phyloP scores from a whole-genome alignment of 1,284 basidiomycete species.

The Apiotrichum montevideense region DNA sequence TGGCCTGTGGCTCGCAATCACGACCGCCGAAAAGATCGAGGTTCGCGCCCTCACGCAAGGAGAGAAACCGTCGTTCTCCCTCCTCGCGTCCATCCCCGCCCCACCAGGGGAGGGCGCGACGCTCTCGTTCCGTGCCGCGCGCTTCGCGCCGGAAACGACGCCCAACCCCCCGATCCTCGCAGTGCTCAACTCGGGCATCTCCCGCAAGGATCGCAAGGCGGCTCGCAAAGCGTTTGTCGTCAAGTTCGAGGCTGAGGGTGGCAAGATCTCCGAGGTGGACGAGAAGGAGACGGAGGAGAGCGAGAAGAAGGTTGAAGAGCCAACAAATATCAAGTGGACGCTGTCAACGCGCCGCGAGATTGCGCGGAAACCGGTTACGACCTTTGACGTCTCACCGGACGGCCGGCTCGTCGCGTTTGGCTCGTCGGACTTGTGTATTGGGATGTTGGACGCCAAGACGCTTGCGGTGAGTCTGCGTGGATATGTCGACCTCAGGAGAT shows the following conservation, averaged over 20 bases:
- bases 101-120: slow-evolving; percentile 35
- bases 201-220: slow-evolving; percentile 17
- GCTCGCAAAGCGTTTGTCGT: slow-evolving; percentile 38
- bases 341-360: slow-evolving; percentile 49
- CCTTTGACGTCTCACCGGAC: slow-evolving; percentile 81
- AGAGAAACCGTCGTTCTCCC: slow-evolving; percentile 23
- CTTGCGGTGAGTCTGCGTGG: slow-evolving; percentile 68
- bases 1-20: slow-evolving; percentile 36
- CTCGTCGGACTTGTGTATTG: slow-evolving; percentile 78
- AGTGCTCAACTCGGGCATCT: slow-evolving; percentile 60
- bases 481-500: not conserved
- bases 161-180: slow-evolving; percentile 44
- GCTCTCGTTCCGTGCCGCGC: slow-evolving; percentile 66
- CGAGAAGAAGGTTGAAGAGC: not conserved
- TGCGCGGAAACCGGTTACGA: slow-evolving; percentile 71
- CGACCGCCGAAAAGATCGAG: slow-evolving; percentile 28
- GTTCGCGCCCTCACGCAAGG: slow-evolving; percentile 21
- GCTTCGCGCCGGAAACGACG: slow-evolving; percentile 47
- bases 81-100: slow-evolving; percentile 35
- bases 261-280: slow-evolving; percentile 37
- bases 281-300: slow-evolving; percentile 11
- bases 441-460: slow-evolving; percentile 73
- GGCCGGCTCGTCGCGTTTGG: slow-evolving; percentile 80
- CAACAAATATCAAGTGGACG: slow-evolving; percentile 37
- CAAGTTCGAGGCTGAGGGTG: slow-evolving; percentile 31